These are phyloP conservation scores for Paecilomyces variotii DNA, from an alignment of 2,329 filamentous ascomycete genomes.

Conservation along the genomic window DNA sequence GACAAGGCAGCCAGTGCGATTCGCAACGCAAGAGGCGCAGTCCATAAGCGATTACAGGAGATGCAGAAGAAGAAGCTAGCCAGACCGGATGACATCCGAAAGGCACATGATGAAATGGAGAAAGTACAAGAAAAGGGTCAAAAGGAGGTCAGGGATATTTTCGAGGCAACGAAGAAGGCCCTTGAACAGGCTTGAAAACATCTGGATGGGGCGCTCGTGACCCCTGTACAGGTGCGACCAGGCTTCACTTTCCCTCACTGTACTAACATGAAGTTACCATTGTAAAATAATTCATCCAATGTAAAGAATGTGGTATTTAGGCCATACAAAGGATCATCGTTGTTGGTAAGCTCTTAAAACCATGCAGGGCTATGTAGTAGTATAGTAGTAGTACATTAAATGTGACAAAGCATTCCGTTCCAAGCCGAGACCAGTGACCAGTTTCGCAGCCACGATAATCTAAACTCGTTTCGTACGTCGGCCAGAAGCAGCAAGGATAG, in stretches of 20 bases:
- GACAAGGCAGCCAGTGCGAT: slow-evolving; percentile 34
- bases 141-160: slow-evolving; percentile 38
- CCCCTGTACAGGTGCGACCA: not conserved
- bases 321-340: not conserved
- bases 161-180: slow-evolving; percentile 33
- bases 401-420: not conserved
- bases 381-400: not conserved
- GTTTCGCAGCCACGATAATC: not conserved
- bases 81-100: slow-evolving; percentile 38
- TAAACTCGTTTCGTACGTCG: slow-evolving; percentile 19
- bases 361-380: not conserved
- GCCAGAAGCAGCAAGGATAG: slow-evolving; percentile 20
- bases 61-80: slow-evolving; percentile 37
- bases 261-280: not conserved
- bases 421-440: not conserved
- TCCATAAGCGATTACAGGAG: slow-evolving; percentile 39
- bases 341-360: not conserved
- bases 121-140: slow-evolving; percentile 39
- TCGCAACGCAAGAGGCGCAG: slow-evolving; percentile 34
- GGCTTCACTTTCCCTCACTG: not conserved
- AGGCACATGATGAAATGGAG: slow-evolving; percentile 41
- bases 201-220: not conserved
- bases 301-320: not conserved
- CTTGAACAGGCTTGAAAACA: slow-evolving; percentile 23
- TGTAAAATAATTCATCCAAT: not conserved